Conservation (phyloP, 2,329 filamentous ascomycete species). For the Sporothrix sp. region DNA sequence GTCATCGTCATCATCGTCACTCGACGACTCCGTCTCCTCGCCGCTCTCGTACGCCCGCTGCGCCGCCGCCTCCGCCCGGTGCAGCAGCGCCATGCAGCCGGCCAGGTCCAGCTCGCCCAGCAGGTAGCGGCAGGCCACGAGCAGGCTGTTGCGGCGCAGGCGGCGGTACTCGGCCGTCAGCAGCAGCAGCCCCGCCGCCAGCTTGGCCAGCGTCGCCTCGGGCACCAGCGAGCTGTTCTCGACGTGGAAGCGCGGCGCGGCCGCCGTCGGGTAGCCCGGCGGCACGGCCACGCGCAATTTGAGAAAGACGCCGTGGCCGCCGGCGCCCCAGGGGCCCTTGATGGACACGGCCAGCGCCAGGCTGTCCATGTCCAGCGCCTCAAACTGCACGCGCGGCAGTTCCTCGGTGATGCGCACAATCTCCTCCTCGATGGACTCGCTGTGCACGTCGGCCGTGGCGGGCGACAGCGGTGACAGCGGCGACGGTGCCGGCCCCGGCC, state of each 20-base stretch:
- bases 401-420: conserved; percentile 52
- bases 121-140: conserved; percentile 52
- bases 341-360: conserved; percentile 50
- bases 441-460: conserved; percentile 50
- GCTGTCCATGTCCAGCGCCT: conserved; percentile 54
- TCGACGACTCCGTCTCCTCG: conserved; percentile 35
- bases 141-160: conserved; percentile 51
- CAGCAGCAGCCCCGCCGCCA: conserved; percentile 47
- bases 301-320: conserved; percentile 49
- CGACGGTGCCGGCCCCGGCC: too few species aligned
- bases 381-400: conserved; percentile 55
- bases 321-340: conserved; percentile 53
- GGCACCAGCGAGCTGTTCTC: conserved; percentile 55
- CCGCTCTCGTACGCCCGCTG: conserved; percentile 52
- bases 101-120: conserved; percentile 54
- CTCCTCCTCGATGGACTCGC: conserved; percentile 54
- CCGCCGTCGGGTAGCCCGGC: conserved; percentile 46
- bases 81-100: conserved; percentile 50
- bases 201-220: conserved; percentile 41
- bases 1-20: conserved; percentile 45
- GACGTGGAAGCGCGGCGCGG: conserved; percentile 48
- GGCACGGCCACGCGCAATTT: conserved; percentile 53
- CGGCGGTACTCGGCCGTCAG: conserved; percentile 46
- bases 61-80: conserved; percentile 38
- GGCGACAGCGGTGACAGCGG: conserved; percentile 42